These are phyloP conservation scores for Pseudohalonectria lignicola DNA, from an alignment of 2,329 filamentous ascomycete genomes.

Conservation along the genomic window DNA sequence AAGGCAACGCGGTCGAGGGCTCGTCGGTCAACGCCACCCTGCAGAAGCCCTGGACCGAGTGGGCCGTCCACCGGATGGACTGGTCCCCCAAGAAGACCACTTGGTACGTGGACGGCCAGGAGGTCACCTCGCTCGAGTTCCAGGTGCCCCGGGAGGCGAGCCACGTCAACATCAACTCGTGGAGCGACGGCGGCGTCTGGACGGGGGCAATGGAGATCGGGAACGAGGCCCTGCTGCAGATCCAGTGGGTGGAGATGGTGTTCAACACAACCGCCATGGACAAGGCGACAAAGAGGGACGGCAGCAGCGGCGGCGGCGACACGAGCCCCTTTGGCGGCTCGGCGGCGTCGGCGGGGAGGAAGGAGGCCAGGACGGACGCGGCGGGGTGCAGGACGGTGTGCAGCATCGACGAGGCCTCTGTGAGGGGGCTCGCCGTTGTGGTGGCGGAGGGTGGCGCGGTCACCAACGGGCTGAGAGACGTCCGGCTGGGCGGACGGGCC, in stretches of 20 bases:
- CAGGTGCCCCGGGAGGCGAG: constrained; percentile 34
- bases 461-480: too few relatives aligned
- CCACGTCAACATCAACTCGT: constrained; percentile 37
- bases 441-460: neutral
- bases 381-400: constrained; percentile 22
- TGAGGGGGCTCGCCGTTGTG: constrained; percentile 1
- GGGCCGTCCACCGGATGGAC: constrained; percentile 40
- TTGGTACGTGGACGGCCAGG: constrained; percentile 36
- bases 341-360: neutral
- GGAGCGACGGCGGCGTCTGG: constrained; percentile 41
- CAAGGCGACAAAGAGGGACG: constrained; percentile 4
- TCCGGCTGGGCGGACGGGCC: too few relatives aligned
- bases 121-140: constrained; percentile 32
- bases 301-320: neutral
- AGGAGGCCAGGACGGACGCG: constrained; percentile 5
- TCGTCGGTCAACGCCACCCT: constrained; percentile 27
- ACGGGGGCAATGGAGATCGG: constrained; percentile 32
- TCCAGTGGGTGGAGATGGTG: constrained; percentile 40
- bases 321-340: neutral
- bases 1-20: constrained; percentile 24
- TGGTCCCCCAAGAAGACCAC: constrained; percentile 33
- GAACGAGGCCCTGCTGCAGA: constrained; percentile 31
- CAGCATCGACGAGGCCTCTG: constrained; percentile 21
- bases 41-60: constrained; percentile 31
- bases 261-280: constrained; percentile 26